Evolutionary conservation across 129 eudicot species (phyloP), one percentile per base, ranked within the genome.

Genomic region (Pittosporum tobira): DNA sequence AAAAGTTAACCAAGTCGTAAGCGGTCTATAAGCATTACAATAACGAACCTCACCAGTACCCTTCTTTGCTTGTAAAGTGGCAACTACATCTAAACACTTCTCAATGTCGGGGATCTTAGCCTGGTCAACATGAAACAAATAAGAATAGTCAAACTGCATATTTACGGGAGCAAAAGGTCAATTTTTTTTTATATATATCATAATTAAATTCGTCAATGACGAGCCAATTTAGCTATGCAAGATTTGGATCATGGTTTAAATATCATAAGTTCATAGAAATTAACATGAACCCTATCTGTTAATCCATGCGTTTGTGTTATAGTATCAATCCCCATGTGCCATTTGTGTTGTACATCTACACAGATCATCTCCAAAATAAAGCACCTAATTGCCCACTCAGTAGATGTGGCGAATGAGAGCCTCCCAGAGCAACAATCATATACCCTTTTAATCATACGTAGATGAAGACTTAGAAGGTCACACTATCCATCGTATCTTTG

Each of bases 61-160:
- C 93, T 82, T 88, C 80, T 74, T 90, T 24, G 88, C 85, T 79
- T 76, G 84, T 79, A 87, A 75, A 45, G 99, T 93, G 26, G 88
- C 78, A 60, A 87, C 96, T n/a, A 87, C 72, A 61, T 93, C 94
- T 68, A 93, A 75, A 72, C 99, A 93, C 75, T 93, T 93, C 88
- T 87, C 96, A n/a, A 93, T 93, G 66, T 93, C 96, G 26, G 99
- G 99, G 70, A 93, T 81, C 80, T 91, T 91, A 46, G 94, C 96
- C 96, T 91, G 83, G 59, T 50, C 64, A 57, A 34, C 8, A 16
- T 25, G 48, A 68, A 66, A 22, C 27, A 68, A 50, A 26, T n/a
- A 57, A 46, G 6, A 36, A 51, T 2, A 13, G 44, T 62, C 31
- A 36, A 50, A 21, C 24, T 67, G 61, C 57, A 25, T 55, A 21